Conservation (phyloP, 192 early-diverging fungal species). For the Gamsiella multidivaricata region DNA sequence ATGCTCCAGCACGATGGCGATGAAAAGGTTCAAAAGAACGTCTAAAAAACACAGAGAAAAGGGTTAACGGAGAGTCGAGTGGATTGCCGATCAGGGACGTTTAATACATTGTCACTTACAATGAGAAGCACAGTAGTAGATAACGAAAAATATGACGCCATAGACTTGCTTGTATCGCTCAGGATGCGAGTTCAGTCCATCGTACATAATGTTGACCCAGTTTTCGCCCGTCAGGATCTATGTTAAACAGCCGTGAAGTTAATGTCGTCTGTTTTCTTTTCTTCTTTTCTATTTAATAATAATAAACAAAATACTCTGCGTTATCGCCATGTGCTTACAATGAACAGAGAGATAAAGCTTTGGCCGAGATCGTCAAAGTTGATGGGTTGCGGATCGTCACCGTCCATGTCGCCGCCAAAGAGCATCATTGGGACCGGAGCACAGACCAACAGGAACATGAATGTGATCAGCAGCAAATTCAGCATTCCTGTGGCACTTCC, state of each 20-base stretch:
- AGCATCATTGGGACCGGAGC: conserved; percentile 46
- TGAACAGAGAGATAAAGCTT: conserved; percentile 62
- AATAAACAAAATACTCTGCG: background rate
- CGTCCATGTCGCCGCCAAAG: conserved; percentile 41
- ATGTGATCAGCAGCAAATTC: conserved; percentile 62
- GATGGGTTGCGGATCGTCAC: conserved; percentile 31
- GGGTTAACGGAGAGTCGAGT: background rate
- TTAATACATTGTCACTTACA: conserved; percentile 52
- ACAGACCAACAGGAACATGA: conserved; percentile 52
- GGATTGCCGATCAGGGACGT: too few relatives aligned
- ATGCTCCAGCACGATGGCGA: conserved; percentile 72
- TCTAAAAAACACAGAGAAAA: conserved; percentile 37
- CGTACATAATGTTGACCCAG: conserved; percentile 67
- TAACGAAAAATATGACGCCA: conserved; percentile 58
- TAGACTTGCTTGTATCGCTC: conserved; percentile 41
- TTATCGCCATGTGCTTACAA: conserved; percentile 44
- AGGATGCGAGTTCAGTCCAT: conserved; percentile 53
- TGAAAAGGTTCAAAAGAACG: conserved; percentile 69
- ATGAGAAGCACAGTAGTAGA: conserved; percentile 68
- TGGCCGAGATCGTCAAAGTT: conserved; percentile 64
- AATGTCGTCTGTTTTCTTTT: too few relatives aligned
- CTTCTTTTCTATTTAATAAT: too few relatives aligned
- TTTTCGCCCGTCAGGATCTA: conserved; percentile 70
- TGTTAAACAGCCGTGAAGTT: background rate
- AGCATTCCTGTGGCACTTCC: conserved; percentile 67